Percentiles rank a stretch among this genome's conserved stretches.
Conservation (phyloP, 495 filamentous ascomycete species). For the Trichoderma orchidacearum region DNA sequence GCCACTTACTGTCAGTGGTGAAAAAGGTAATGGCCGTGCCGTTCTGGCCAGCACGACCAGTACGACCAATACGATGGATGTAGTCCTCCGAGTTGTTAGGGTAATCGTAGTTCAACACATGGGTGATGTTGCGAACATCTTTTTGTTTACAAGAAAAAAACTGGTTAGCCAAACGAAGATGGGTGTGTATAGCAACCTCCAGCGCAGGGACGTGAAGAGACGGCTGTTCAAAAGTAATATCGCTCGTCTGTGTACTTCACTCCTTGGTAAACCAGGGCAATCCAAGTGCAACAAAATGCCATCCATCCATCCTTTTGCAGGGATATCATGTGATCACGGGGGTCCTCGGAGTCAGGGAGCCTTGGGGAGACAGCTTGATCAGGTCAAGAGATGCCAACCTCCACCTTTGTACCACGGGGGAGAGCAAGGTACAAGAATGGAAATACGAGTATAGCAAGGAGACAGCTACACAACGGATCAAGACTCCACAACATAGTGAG, state of each 20-base stretch:
- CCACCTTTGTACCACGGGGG: slow-evolving; percentile 53
- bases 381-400: slow-evolving; percentile 58
- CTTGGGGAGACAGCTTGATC: slow-evolving; percentile 39
- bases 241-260: slow-evolving; percentile 52
- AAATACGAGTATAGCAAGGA: slow-evolving; percentile 54
- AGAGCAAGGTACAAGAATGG: slow-evolving; percentile 53
- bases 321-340: slow-evolving; percentile 32
- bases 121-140: slow-evolving; percentile 99
- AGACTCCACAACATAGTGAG: slow-evolving; percentile 56
- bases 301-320: slow-evolving; percentile 34
- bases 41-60: slow-evolving; percentile 85
- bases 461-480: slow-evolving; percentile 68
- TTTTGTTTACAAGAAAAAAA: slow-evolving; percentile 27
- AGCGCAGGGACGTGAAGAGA: slow-evolving; percentile 30
- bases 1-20: slow-evolving; percentile 97
- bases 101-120: slow-evolving; percentile 99
- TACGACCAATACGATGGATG: slow-evolving; percentile 96
- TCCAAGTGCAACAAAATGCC: slow-evolving; percentile 40
- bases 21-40: slow-evolving; percentile 94
- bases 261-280: slow-evolving; percentile 40
- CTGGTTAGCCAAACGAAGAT: slow-evolving; percentile 64
- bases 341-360: slow-evolving; percentile 48
- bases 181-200: slow-evolving; percentile 40
- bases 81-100: slow-evolving; percentile 99
- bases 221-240: slow-evolving; percentile 53